A percentile compares a stretch with the other conserved stretches of the same genome.
Evolutionary conservation across 176 grass and related monocot species (phyloP).

Genomic region (Poa annua): DNA sequence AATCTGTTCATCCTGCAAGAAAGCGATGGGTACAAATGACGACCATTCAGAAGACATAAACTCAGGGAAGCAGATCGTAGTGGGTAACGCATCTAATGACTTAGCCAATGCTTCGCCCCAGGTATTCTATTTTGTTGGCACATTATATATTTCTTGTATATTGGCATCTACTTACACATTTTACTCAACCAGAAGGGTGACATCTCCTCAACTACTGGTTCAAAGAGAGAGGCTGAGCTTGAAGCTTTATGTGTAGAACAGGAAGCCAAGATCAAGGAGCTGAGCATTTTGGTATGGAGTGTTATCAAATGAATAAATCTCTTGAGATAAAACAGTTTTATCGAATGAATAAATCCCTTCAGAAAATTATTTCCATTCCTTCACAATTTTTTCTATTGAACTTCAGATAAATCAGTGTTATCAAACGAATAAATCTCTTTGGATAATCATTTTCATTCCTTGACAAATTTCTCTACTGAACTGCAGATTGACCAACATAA

Average conservation of each 20-base stretch:
- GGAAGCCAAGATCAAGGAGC: conserved; percentile 71
- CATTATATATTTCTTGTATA: background rate
- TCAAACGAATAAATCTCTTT: too few relatives aligned
- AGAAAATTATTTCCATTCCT: too few relatives aligned
- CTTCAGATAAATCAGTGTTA: conserved; percentile 45
- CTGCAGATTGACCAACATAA: conserved; percentile 69
- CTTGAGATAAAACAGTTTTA: background rate
- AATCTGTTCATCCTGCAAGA: conserved; percentile 85
- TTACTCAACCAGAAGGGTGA: conserved; percentile 47
- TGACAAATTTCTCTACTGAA: conserved; percentile 38
- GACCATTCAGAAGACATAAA: conserved; percentile 41
- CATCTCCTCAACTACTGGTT: conserved; percentile 33
- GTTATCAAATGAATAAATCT: conserved; percentile 15
- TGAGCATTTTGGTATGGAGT: conserved; percentile 62
- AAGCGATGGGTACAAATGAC: conserved; percentile 51
- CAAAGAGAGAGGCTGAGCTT: conserved; percentile 74
- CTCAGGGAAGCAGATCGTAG: conserved; percentile 57
- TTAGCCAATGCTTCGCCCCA: conserved; percentile 26
- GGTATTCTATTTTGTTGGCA: conserved; percentile 39
- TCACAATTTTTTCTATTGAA: conserved; percentile 38
- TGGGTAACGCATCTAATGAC: conserved; percentile 22
- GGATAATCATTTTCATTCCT: conserved; percentile 16
- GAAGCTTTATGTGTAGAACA: conserved; percentile 90
- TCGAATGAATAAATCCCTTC: too few relatives aligned
- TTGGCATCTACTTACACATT: conserved; percentile 21